Conservation (phyloP, 2,329 filamentous ascomycete genomes). For the Venturia nashicola region DNA sequence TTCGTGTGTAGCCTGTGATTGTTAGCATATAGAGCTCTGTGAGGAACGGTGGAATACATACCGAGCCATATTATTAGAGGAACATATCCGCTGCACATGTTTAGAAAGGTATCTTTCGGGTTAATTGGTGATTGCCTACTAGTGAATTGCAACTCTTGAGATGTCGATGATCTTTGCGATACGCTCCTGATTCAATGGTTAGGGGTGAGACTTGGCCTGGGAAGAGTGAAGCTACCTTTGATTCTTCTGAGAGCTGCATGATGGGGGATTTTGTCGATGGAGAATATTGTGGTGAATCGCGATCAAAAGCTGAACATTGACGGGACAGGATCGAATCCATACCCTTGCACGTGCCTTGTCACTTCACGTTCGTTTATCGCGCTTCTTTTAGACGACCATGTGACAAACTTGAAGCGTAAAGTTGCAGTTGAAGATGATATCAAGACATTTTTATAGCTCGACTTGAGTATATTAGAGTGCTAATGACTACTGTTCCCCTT, state of each 20-base stretch:
- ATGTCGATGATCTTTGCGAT: slow-evolving; percentile 94
- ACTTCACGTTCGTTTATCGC: background rate
- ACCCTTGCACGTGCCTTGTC: too few species aligned
- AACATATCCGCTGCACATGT: slow-evolving; percentile 67
- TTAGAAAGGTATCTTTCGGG: slow-evolving; percentile 14
- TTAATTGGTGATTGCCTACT: slow-evolving; percentile 46
- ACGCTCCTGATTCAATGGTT: slow-evolving; percentile 58
- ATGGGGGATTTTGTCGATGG: background rate
- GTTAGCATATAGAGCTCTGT: slow-evolving; percentile 9
- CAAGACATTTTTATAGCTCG: background rate
- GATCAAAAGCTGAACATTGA: background rate
- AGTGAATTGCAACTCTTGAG: slow-evolving; percentile 87
- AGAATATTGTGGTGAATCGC: background rate
- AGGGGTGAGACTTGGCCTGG: slow-evolving; percentile 14
- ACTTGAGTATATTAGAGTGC: background rate
- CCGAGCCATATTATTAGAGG: slow-evolving; percentile 94
- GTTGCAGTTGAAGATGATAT: background rate
- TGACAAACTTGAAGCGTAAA: background rate
- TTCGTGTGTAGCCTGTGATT: slow-evolving; percentile 78
- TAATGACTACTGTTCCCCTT: background rate
- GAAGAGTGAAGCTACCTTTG: slow-evolving; percentile 54
- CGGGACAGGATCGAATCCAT: background rate
- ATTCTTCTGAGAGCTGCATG: slow-evolving; percentile 71
- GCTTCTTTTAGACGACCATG: background rate
- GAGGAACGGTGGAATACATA: slow-evolving; percentile 30